A percentile compares a stretch with the other conserved stretches of the same genome.
phyloP scores from a whole-genome alignment of 176 grass and related monocot genomes.

The Tillandsia leiboldiana region DNA sequence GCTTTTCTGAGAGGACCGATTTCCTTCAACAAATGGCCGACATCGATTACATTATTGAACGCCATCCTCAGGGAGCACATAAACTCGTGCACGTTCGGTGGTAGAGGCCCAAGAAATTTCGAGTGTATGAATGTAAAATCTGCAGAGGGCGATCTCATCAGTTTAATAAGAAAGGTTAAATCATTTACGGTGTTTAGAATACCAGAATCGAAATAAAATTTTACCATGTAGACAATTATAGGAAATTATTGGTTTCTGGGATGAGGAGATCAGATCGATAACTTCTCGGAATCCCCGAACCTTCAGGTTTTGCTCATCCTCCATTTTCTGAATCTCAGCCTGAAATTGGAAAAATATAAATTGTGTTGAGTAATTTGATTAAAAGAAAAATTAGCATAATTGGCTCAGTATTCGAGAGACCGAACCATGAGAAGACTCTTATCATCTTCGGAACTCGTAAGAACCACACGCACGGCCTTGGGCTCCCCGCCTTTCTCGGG shows the following conservation, averaged over 20 bases:
- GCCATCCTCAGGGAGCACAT: constrained; percentile 83
- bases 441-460: constrained; percentile 76
- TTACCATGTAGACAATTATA: constrained; percentile 81
- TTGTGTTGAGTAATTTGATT: neutral
- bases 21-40: constrained; percentile 77
- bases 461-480: constrained; percentile 51
- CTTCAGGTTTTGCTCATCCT: constrained; percentile 71
- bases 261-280: constrained; percentile 74
- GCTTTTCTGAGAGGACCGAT: constrained; percentile 71
- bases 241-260: constrained; percentile 77
- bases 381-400: neutral
- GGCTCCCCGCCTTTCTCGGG: constrained; percentile 41
- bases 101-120: constrained; percentile 75
- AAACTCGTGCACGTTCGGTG: constrained; percentile 54
- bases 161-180: constrained; percentile 7
- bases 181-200: constrained; percentile 2
- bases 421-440: constrained; percentile 85
- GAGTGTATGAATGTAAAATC: constrained; percentile 83
- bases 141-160: constrained; percentile 21
- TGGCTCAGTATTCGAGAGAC: constrained; percentile 10
- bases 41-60: constrained; percentile 66
- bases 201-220: constrained; percentile 6
- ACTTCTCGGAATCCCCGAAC: constrained; percentile 80
- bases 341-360: constrained; percentile 19
- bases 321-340: constrained; percentile 48